Evolutionary conservation across 305 asterid genomes (phyloP).

Genomic region (Solanum chacoense): DNA sequence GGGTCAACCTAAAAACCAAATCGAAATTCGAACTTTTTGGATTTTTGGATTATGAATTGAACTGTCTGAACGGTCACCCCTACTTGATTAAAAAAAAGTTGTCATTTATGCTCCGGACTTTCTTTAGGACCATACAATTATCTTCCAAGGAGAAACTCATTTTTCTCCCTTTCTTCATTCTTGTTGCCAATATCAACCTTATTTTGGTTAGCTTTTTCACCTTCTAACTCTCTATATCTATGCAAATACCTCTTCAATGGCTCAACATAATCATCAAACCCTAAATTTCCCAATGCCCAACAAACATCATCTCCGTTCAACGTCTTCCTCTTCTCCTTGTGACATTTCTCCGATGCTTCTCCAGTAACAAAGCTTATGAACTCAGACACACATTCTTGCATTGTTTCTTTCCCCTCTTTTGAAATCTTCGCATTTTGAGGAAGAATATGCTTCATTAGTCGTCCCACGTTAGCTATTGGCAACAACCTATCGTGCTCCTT

Average conservation of each 20-base stretch:
- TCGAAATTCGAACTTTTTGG: neutral
- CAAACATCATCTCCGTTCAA: constrained; percentile 70
- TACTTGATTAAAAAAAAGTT: neutral
- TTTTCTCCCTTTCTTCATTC: neutral
- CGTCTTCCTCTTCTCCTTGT: constrained; percentile 64
- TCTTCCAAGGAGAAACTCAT: neutral
- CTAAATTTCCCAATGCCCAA: constrained; percentile 51
- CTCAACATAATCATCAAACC: constrained; percentile 57
- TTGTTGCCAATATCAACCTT: constrained; percentile 5
- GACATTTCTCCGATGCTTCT: constrained; percentile 62
- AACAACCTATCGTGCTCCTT: constrained; percentile 25
- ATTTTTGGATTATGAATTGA: neutral
- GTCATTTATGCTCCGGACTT: neutral
- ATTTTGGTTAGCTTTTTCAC: constrained; percentile 20
- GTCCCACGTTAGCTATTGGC: constrained; percentile 68
- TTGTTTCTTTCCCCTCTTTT: constrained; percentile 58
- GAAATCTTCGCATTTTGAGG: constrained; percentile 68
- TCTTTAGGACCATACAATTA: neutral
- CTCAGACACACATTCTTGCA: constrained; percentile 78
- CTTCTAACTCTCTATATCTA: constrained; percentile 45
- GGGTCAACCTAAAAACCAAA: neutral
- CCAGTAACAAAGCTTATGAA: constrained; percentile 68
- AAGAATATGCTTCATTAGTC: constrained; percentile 65
- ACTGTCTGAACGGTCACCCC: neutral
- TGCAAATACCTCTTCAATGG: constrained; percentile 41